Evolutionary conservation across 2,329 filamentous ascomycete species (phyloP).

Genomic region (Diaporthe sp.): DNA sequence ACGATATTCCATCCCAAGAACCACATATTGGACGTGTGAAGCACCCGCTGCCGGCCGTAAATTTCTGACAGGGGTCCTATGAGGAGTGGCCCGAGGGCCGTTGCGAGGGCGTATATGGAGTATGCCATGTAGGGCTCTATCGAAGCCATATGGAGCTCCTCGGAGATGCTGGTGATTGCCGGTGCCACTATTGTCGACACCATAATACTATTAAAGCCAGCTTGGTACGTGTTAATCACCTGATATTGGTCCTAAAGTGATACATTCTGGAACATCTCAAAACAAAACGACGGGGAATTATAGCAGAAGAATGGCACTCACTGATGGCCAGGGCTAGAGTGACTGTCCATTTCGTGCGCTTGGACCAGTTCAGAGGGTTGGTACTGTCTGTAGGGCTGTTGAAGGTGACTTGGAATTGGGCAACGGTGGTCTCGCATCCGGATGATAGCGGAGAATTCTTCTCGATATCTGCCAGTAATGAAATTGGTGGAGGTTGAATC

Average conservation of each 20-base stretch:
- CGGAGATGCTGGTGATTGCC: constrained; percentile 60
- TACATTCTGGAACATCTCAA: too few species aligned
- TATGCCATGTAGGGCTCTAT: constrained; percentile 61
- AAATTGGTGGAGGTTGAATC: background rate
- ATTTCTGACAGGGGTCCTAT: constrained; percentile 62
- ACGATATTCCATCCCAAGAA: constrained; percentile 64
- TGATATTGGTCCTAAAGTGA: too few species aligned
- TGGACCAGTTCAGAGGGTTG: constrained; percentile 56
- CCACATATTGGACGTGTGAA: constrained; percentile 60
- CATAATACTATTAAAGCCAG: constrained; percentile 64
- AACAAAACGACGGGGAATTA: too few species aligned
- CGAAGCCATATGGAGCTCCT: constrained; percentile 63
- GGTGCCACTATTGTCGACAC: constrained; percentile 66
- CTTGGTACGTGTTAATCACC: too few species aligned
- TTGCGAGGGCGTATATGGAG: constrained; percentile 58
- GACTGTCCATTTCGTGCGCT: constrained; percentile 59
- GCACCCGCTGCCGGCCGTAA: constrained; percentile 57
- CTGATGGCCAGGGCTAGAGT: constrained; percentile 62
- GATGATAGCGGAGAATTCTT: background rate
- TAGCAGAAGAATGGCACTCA: too few species aligned
- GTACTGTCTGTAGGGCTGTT: constrained; percentile 37
- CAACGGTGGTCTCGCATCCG: background rate
- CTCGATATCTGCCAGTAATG: background rate
- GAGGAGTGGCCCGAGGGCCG: constrained; percentile 57
- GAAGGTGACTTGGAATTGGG: background rate